Evolutionary conservation across 768 basidiomycete genomes (phyloP).

Genomic region (Termitomyces sp.): DNA sequence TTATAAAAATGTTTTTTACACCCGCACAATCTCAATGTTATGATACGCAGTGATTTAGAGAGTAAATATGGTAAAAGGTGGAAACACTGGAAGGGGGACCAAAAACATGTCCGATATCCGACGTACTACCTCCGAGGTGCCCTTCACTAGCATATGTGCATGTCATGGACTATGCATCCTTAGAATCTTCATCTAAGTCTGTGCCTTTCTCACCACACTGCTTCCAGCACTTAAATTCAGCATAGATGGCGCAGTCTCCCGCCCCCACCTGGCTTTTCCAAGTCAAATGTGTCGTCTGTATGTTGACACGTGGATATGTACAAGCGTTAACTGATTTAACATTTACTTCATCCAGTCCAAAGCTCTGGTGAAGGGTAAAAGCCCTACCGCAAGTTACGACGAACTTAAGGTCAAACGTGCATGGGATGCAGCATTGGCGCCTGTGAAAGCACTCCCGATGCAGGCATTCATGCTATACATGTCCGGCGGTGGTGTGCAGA

Average conservation of each 20-base stretch:
- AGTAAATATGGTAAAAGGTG: background rate
- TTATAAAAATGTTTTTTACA: background rate
- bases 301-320: constrained; percentile 6
- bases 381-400: constrained; percentile 46
- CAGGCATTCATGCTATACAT: constrained; percentile 99
- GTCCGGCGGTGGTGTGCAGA: constrained; percentile 93
- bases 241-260: constrained; percentile 58
- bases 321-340: background rate
- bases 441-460: constrained; percentile 92
- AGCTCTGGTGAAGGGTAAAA: constrained; percentile 26
- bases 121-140: constrained; percentile 2
- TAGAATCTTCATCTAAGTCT: constrained; percentile 35
- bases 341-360: constrained; percentile 32
- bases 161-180: constrained; percentile 31
- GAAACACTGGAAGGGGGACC: background rate
- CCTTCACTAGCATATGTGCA: background rate
- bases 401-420: constrained; percentile 72
- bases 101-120: constrained; percentile 10
- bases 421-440: constrained; percentile 79
- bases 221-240: background rate
- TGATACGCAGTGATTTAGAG: background rate
- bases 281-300: constrained; percentile 31
- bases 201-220: background rate
- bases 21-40: background rate
- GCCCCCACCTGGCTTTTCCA: constrained; percentile 65